These are phyloP conservation scores for Claviceps humidiphila DNA, from an alignment of 2,329 filamentous ascomycete genomes.

Conservation along the genomic window DNA sequence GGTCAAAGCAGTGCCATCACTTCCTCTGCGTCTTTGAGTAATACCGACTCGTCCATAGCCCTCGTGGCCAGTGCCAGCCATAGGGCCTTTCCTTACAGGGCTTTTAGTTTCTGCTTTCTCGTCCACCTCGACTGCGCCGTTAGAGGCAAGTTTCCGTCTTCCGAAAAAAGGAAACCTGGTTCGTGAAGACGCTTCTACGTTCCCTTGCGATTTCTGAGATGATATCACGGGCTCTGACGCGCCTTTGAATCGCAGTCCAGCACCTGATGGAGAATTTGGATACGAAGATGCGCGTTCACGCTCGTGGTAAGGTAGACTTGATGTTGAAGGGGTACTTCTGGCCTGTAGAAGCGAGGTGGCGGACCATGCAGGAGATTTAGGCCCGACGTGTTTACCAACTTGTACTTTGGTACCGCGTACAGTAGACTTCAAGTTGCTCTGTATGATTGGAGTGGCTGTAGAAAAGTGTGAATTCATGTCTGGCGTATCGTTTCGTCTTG, in stretches of 20 bases:
- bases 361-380: slow-evolving; percentile 21
- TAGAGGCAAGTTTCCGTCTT: slow-evolving; percentile 50
- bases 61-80: slow-evolving; percentile 89
- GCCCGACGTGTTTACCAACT: slow-evolving; percentile 25
- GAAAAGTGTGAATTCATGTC: slow-evolving; percentile 44
- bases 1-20: slow-evolving; percentile 33
- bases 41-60: slow-evolving; percentile 58
- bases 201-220: slow-evolving; percentile 39
- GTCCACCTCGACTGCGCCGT: slow-evolving; percentile 35
- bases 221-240: slow-evolving; percentile 10
- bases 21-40: slow-evolving; percentile 49
- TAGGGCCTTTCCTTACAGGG: slow-evolving; percentile 56
- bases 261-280: slow-evolving; percentile 5
- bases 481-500: slow-evolving; percentile 55
- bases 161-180: slow-evolving; percentile 68
- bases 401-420: slow-evolving; percentile 29
- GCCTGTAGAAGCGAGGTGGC: slow-evolving; percentile 18
- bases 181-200: slow-evolving; percentile 38
- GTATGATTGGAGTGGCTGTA: slow-evolving; percentile 42
- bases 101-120: slow-evolving; percentile 24
- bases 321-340: slow-evolving; percentile 19
- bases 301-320: slow-evolving; percentile 14
- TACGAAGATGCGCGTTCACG: slow-evolving; percentile 8
- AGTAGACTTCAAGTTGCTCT: slow-evolving; percentile 36
- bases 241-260: slow-evolving; percentile 11